These are phyloP conservation scores for Apiospora rasikravindrae DNA, from an alignment of 2,329 filamentous ascomycete species.

Conservation along the genomic window DNA sequence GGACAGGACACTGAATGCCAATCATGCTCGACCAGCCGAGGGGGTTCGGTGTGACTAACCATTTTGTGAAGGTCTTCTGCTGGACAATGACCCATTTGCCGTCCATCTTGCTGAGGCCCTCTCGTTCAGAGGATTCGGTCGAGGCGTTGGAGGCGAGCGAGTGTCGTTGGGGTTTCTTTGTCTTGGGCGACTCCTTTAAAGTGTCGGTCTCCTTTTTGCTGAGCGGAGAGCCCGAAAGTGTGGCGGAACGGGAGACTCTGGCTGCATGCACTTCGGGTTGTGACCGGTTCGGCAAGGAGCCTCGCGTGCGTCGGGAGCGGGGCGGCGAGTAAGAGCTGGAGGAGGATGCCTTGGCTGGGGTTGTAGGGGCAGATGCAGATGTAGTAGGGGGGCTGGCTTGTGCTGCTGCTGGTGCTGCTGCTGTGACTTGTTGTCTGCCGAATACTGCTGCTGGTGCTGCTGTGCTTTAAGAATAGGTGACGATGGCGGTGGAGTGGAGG, in stretches of 20 bases:
- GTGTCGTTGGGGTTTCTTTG: slow-evolving; percentile 40
- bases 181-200: slow-evolving; percentile 17
- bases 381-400: slow-evolving; percentile 17
- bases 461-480: slow-evolving; percentile 18
- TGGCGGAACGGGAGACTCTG: slow-evolving; percentile 51
- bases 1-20: neutral
- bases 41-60: slow-evolving; percentile 53
- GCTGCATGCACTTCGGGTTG: slow-evolving; percentile 52
- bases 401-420: neutral
- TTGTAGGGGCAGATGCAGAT: slow-evolving; percentile 12
- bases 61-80: slow-evolving; percentile 99
- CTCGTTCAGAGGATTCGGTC: slow-evolving; percentile 54
- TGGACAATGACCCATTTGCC: slow-evolving; percentile 80
- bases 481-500: slow-evolving; percentile 19
- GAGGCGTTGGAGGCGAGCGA: slow-evolving; percentile 48
- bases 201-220: slow-evolving; percentile 31
- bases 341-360: slow-evolving; percentile 9
- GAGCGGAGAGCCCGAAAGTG: slow-evolving; percentile 38
- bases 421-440: neutral
- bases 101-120: slow-evolving; percentile 63
- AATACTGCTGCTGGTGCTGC: slow-evolving; percentile 25
- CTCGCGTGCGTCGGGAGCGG: slow-evolving; percentile 29
- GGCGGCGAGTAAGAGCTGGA: slow-evolving; percentile 13
- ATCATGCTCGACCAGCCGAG: neutral
- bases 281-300: slow-evolving; percentile 28